Conservation (phyloP, 2,329 filamentous ascomycete species). For the Pyricularia sp. region DNA sequence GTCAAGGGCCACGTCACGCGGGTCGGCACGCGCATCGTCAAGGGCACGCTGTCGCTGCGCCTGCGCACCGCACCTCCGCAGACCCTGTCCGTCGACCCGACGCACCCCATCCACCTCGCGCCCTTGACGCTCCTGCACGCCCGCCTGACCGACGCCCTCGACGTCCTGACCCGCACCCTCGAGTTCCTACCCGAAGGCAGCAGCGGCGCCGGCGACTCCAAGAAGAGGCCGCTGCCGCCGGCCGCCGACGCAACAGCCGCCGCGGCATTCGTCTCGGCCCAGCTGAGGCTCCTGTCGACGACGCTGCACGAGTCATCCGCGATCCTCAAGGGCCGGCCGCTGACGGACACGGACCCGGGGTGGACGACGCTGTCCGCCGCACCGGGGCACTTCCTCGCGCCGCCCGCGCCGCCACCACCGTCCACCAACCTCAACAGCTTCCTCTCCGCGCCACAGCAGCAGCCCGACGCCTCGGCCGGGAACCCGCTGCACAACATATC, state of each 20-base stretch:
- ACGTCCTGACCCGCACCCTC: conserved; percentile 66
- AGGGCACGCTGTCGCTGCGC: conserved; percentile 69
- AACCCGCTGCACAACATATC: conserved; percentile 36
- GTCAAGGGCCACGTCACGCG: conserved; percentile 89
- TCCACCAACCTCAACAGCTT: not conserved
- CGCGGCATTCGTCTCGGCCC: conserved; percentile 35
- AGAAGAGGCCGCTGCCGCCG: conserved; percentile 19
- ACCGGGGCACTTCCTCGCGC: conserved; percentile 27
- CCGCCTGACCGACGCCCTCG: conserved; percentile 71
- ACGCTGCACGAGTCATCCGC: conserved; percentile 37
- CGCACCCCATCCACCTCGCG: conserved; percentile 44
- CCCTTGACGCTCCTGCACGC: conserved; percentile 60
- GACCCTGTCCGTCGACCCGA: conserved; percentile 33
- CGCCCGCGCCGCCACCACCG: conserved; percentile 12
- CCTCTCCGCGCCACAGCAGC: conserved; percentile 35
- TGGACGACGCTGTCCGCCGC: conserved; percentile 33
- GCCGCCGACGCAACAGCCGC: conserved; percentile 36
- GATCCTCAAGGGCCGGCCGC: conserved; percentile 41
- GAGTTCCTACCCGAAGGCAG: conserved; percentile 41
- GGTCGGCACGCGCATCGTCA: conserved; percentile 80
- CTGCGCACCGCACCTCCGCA: conserved; percentile 52
- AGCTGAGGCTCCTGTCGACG: conserved; percentile 42
- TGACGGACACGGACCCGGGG: conserved; percentile 23
- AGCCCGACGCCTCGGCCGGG: not conserved
- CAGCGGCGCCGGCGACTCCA: not conserved